phyloP scores from a whole-genome alignment of 805 yeast species.

The Sugiyamaella smithiae region DNA sequence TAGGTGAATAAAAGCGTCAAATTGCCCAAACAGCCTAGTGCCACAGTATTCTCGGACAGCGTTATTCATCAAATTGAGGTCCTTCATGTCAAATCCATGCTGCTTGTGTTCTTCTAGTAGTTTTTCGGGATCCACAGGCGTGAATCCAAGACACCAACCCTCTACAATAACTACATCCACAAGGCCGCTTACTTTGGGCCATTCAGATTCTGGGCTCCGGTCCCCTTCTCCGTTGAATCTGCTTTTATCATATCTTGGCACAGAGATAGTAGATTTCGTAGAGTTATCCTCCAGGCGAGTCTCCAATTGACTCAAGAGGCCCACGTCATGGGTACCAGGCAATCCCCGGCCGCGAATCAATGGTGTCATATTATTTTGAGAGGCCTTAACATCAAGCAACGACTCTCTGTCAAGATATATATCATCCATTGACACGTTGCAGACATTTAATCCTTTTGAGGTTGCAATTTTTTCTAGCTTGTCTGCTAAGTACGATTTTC shows the following conservation, averaged over 20 bases:
- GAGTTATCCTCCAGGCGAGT: slow-evolving; percentile 30
- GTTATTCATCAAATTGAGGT: neutral
- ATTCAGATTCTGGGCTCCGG: slow-evolving; percentile 47
- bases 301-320: slow-evolving; percentile 39
- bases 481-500: slow-evolving; percentile 35
- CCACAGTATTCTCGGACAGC: neutral
- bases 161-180: slow-evolving; percentile 74
- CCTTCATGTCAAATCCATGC: neutral
- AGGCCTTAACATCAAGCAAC: neutral
- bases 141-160: slow-evolving; percentile 92
- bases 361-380: neutral
- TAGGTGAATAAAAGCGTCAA: slow-evolving; percentile 61
- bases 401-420: slow-evolving; percentile 59
- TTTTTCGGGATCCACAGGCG: slow-evolving; percentile 37
- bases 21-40: slow-evolving; percentile 45
- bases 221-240: slow-evolving; percentile 75
- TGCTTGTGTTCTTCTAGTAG: slow-evolving; percentile 24
- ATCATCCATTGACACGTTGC: slow-evolving; percentile 74
- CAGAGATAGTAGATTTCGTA: slow-evolving; percentile 17
- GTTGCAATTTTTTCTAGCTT: slow-evolving; percentile 26
- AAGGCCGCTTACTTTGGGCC: slow-evolving; percentile 30
- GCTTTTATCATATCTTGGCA: slow-evolving; percentile 81
- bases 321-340: slow-evolving; percentile 95
- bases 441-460: slow-evolving; percentile 35
- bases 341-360: slow-evolving; percentile 54